A percentile compares a stretch with the other conserved stretches of the same genome.
These are phyloP conservation scores for Ceratocystis smalleyi DNA, from an alignment of 2,329 filamentous ascomycete species.

Conservation along the genomic window DNA sequence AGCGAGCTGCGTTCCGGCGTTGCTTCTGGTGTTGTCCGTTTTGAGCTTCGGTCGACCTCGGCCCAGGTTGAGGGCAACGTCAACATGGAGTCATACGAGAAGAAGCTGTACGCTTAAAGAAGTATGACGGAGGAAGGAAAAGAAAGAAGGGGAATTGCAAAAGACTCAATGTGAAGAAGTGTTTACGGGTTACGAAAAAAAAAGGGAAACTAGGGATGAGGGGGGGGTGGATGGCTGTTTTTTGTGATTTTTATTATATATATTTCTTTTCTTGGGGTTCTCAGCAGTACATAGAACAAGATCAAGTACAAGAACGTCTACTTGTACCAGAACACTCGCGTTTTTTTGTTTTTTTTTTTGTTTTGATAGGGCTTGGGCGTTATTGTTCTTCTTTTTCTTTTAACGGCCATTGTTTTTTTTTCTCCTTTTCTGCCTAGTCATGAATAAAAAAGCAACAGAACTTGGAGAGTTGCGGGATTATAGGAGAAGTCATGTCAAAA, in stretches of 20 bases:
- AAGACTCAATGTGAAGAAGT: neutral
- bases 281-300: slow-evolving; percentile 8
- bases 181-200: neutral
- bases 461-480: neutral
- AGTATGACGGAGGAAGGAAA: neutral
- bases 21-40: slow-evolving; percentile 59
- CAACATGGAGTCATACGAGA: slow-evolving; percentile 97
- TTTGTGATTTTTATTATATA: neutral
- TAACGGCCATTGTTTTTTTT: neutral
- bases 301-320: slow-evolving; percentile 6
- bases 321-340: slow-evolving; percentile 1
- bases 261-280: neutral
- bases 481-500: neutral
- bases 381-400: neutral
- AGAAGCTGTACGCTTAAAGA: slow-evolving; percentile 86
- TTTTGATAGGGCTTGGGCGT: neutral
- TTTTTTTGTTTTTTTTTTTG: neutral
- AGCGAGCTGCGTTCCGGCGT: slow-evolving; percentile 62
- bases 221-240: neutral
- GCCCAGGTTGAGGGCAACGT: slow-evolving; percentile 94
- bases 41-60: slow-evolving; percentile 86
- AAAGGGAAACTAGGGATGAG: neutral
- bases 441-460: neutral
- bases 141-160: slow-evolving; percentile 5
- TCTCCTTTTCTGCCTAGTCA: neutral